Evolutionary conservation across 805 yeast species (phyloP).

Genomic region (Cyberlindnera mrakii): DNA sequence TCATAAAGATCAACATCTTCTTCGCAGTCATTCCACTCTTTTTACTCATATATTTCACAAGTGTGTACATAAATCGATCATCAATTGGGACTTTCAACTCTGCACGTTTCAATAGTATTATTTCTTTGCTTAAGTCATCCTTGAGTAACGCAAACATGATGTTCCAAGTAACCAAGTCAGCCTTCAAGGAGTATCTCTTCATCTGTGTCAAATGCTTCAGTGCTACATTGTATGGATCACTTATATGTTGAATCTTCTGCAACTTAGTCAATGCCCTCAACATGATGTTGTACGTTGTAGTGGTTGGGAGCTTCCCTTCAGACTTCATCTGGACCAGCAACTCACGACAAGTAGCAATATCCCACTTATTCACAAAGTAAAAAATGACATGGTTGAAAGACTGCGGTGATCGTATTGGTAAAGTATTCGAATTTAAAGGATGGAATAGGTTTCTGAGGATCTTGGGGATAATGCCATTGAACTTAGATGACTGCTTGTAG

Average conservation of each 20-base stretch:
- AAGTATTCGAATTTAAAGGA: slow-evolving; percentile 29
- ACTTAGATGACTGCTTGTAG: slow-evolving; percentile 29
- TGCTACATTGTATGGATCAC: slow-evolving; percentile 24
- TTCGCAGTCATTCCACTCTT: slow-evolving; percentile 5
- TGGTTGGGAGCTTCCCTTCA: slow-evolving; percentile 28
- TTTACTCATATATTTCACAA: slow-evolving; percentile 20
- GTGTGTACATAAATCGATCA: slow-evolving; percentile 20
- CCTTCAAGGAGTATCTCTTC: slow-evolving; percentile 22
- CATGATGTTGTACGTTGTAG: slow-evolving; percentile 34
- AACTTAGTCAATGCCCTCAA: slow-evolving; percentile 25
- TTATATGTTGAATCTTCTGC: slow-evolving; percentile 24
- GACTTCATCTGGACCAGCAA: slow-evolving; percentile 34
- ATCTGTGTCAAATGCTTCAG: slow-evolving; percentile 27
- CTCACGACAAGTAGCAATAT: slow-evolving; percentile 35
- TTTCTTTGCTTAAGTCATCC: slow-evolving; percentile 28
- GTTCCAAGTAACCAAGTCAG: slow-evolving; percentile 35
- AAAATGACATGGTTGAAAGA: slow-evolving; percentile 34
- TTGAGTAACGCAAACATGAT: slow-evolving; percentile 27
- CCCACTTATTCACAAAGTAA: slow-evolving; percentile 32
- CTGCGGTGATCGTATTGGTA: slow-evolving; percentile 24
- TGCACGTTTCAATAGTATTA: slow-evolving; percentile 27
- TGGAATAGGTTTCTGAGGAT: slow-evolving; percentile 34
- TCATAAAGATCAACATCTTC: slow-evolving; percentile 11
- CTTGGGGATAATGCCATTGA: slow-evolving; percentile 32
- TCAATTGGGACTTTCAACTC: slow-evolving; percentile 28